Percentiles rank a stretch among this genome's conserved stretches.
These are phyloP conservation scores for Xylariaceae sp. DNA, from an alignment of 2,329 filamentous ascomycete species.

Conservation along the genomic window DNA sequence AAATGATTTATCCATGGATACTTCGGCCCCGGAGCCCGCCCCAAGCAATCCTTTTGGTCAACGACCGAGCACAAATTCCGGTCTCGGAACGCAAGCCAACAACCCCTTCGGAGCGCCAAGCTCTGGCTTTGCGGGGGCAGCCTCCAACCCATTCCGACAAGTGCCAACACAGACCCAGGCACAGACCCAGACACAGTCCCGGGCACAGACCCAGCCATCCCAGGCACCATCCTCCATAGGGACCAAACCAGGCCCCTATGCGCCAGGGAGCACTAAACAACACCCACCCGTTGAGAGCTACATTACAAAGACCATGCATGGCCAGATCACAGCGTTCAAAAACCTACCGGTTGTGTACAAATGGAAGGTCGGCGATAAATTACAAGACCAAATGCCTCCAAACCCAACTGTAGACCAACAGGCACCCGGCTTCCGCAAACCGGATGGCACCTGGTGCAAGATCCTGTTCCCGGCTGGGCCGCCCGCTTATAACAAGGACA, in stretches of 20 bases:
- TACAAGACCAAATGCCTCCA: slow-evolving; percentile 27
- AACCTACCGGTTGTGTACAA: slow-evolving; percentile 68
- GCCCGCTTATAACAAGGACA: slow-evolving; percentile 67
- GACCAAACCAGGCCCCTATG: slow-evolving; percentile 47
- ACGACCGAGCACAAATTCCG: slow-evolving; percentile 17
- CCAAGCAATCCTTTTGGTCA: slow-evolving; percentile 39
- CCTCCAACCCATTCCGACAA: slow-evolving; percentile 40
- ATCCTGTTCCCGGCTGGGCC: slow-evolving; percentile 79
- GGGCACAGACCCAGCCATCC: slow-evolving; percentile 7
- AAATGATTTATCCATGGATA: slow-evolving; percentile 39
- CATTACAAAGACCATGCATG: slow-evolving; percentile 49
- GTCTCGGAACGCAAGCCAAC: slow-evolving; percentile 14
- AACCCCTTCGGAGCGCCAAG: slow-evolving; percentile 43
- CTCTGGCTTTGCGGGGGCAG: slow-evolving; percentile 10
- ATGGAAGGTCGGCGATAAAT: slow-evolving; percentile 38
- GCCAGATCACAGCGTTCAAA: slow-evolving; percentile 65
- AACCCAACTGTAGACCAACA: slow-evolving; percentile 17
- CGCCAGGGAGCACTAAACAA: slow-evolving; percentile 51
- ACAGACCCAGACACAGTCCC: slow-evolving; percentile 1
- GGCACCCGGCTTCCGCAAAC: slow-evolving; percentile 56
- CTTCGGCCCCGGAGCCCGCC: slow-evolving; percentile 33
- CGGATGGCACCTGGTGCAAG: slow-evolving; percentile 64
- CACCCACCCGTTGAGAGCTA: slow-evolving; percentile 56
- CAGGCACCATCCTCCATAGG: slow-evolving; percentile 25
- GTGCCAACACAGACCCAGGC: slow-evolving; percentile 7